phyloP scores from a whole-genome alignment of 768 basidiomycete genomes.

The Dentipellis fragilis region DNA sequence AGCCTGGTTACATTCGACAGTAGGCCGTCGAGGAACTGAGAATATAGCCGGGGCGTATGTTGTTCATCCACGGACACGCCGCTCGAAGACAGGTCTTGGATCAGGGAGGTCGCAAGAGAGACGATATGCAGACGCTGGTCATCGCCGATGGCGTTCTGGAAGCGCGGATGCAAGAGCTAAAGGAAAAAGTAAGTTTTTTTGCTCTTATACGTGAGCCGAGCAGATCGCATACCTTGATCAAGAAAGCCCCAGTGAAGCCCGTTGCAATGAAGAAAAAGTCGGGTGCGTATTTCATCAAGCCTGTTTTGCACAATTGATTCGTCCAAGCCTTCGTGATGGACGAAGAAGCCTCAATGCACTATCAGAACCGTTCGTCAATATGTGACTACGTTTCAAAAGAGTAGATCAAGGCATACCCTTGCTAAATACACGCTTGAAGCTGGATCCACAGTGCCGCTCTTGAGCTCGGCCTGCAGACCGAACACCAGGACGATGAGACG shows the following conservation, averaged over 20 bases:
- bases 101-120: neutral
- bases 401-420: neutral
- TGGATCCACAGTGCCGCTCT: neutral
- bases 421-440: constrained; percentile 5
- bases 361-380: neutral
- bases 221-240: constrained; percentile 9
- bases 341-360: constrained; percentile 10
- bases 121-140: constrained; percentile 4
- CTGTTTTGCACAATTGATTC: constrained; percentile 4
- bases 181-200: too few relatives aligned
- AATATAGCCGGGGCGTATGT: constrained; percentile 7
- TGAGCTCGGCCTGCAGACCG: constrained; percentile 7
- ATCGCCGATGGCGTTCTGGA: constrained; percentile 1
- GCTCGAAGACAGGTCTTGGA: neutral
- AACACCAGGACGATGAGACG: constrained; percentile 11
- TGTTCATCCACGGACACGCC: constrained; percentile 5
- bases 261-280: constrained; percentile 14
- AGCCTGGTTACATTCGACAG: neutral
- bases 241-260: constrained; percentile 13
- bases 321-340: constrained; percentile 9
- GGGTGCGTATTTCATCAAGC: constrained; percentile 7
- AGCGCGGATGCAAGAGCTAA: constrained; percentile 11
- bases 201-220: too few relatives aligned
- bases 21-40: constrained; percentile 6
- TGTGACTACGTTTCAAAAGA: neutral